Conservation (phyloP, 192 early-diverging fungal genomes). For the Chytriomyces sp. region DNA sequence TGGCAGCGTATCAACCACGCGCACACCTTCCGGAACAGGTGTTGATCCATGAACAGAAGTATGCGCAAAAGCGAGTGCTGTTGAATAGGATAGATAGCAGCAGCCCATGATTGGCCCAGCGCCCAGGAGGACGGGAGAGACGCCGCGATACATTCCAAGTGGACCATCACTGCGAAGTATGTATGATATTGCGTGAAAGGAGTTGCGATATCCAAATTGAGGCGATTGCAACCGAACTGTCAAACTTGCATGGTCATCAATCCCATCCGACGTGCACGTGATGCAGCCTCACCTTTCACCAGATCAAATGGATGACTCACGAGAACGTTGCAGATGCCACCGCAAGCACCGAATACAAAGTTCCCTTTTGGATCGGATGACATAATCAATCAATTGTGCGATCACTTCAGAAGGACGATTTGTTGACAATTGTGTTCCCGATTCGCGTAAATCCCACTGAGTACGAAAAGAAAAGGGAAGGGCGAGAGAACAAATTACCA, state of each 20-base stretch:
- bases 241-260: not conserved
- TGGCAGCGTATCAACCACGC: constrained; percentile 56
- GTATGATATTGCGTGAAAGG: constrained; percentile 71
- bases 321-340: constrained; percentile 29
- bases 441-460: too few relatives aligned
- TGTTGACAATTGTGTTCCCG: too few relatives aligned
- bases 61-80: constrained; percentile 6
- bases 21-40: constrained; percentile 3
- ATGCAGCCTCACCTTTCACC: constrained; percentile 64
- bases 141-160: constrained; percentile 91
- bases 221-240: constrained; percentile 84
- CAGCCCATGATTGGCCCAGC: constrained; percentile 87
- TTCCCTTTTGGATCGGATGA: not conserved
- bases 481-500: too few relatives aligned
- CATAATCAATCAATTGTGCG: too few relatives aligned
- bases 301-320: constrained; percentile 81
- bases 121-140: constrained; percentile 81
- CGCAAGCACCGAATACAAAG: constrained; percentile 30
- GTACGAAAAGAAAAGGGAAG: too few relatives aligned
- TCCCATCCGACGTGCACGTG: not conserved
- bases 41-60: constrained; percentile 36
- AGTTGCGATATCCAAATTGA: constrained; percentile 64
- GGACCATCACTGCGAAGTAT: constrained; percentile 82
- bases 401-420: too few relatives aligned
- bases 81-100: constrained; percentile 72